Evolutionary conservation across 352 stramenopile genomes (phyloP).

Genomic region (Phytophthora colocasiae): DNA sequence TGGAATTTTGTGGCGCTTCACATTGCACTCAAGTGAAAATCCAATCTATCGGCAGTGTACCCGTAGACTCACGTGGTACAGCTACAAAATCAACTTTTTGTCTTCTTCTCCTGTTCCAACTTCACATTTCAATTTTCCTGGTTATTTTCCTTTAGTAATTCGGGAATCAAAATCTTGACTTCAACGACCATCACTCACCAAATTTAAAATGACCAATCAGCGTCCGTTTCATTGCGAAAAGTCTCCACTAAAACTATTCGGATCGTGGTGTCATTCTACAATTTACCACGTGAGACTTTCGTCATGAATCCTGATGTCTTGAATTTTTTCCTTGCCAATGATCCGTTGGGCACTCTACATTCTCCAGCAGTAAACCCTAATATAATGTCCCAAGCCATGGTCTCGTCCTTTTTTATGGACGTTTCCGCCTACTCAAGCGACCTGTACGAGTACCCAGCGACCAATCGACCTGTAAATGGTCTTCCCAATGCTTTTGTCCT

Average conservation of each 20-base stretch:
- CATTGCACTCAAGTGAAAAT: conserved; percentile 13
- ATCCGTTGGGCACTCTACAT: neutral
- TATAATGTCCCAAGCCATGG: conserved; percentile 59
- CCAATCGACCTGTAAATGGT: conserved; percentile 21
- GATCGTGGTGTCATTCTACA: conserved; percentile 22
- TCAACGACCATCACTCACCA: conserved; percentile 20
- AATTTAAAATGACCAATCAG: conserved; percentile 26
- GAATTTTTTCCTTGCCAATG: conserved; percentile 37
- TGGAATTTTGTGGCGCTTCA: conserved; percentile 10
- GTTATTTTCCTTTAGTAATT: no score
- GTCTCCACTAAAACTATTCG: neutral
- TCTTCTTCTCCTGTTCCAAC: conserved; percentile 30
- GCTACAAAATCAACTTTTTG: conserved; percentile 26
- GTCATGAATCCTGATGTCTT: conserved; percentile 44
- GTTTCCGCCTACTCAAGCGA: conserved; percentile 61
- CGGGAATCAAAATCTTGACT: neutral
- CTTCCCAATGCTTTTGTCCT: conserved; percentile 69
- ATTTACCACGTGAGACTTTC: conserved; percentile 14
- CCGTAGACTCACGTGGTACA: conserved; percentile 31
- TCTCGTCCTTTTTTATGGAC: conserved; percentile 74
- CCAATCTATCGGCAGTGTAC: conserved; percentile 29
- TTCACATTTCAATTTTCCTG: conserved; percentile 24
- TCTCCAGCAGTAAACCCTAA: conserved; percentile 10
- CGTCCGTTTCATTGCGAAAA: conserved; percentile 14
- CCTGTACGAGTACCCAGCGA: conserved; percentile 59